Percentiles rank a stretch among this genome's conserved stretches.
phyloP scores from a whole-genome alignment of 805 yeast species.

The Candida yuanshanica region DNA sequence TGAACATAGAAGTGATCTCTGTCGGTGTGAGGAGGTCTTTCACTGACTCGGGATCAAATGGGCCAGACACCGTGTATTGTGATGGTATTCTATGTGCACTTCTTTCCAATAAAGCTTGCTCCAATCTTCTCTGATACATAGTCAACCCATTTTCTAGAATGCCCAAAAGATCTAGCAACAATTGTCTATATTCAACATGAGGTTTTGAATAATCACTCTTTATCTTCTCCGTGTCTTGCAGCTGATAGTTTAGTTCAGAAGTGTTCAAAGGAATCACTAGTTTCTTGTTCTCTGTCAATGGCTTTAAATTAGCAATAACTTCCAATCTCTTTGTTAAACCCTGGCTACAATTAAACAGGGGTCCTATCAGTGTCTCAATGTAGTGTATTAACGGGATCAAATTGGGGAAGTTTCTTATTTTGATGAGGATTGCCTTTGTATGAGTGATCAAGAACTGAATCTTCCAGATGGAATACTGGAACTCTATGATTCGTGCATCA shows the following conservation, averaged over 20 bases:
- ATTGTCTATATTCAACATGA: constrained; percentile 4
- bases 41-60: constrained; percentile 24
- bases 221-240: neutral
- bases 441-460: constrained; percentile 33
- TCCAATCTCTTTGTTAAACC: constrained; percentile 9
- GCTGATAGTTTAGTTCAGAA: neutral
- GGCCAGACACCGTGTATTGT: constrained; percentile 22
- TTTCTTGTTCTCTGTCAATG: constrained; percentile 3
- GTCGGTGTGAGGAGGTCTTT: constrained; percentile 28
- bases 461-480: constrained; percentile 46
- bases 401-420: constrained; percentile 5
- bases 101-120: constrained; percentile 26
- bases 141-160: constrained; percentile 24
- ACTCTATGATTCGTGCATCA: constrained; percentile 57
- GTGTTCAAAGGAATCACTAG: constrained; percentile 19
- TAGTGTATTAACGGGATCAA: constrained; percentile 15
- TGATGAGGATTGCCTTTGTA: constrained; percentile 21
- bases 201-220: constrained; percentile 1
- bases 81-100: constrained; percentile 26
- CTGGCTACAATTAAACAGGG: constrained; percentile 12
- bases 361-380: constrained; percentile 11
- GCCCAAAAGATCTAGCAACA: constrained; percentile 9
- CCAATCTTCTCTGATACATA: constrained; percentile 26
- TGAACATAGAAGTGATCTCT: constrained; percentile 31
- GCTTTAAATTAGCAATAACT: neutral